These are phyloP conservation scores for Cordyceps militaris DNA, from an alignment of 2,329 filamentous ascomycete species.

Conservation along the genomic window DNA sequence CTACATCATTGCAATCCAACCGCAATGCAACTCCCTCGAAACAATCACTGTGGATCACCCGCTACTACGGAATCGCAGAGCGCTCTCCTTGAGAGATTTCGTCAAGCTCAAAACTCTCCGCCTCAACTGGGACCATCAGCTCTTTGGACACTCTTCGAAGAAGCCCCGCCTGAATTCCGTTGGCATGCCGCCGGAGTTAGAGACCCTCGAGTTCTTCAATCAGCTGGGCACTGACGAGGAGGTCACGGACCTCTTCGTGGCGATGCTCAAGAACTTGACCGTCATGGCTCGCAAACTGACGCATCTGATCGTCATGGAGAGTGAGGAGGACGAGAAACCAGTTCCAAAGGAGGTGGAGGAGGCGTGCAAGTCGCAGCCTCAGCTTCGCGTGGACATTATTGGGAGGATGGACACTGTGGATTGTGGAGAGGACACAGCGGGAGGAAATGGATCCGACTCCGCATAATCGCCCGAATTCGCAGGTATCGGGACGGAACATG, in stretches of 20 bases:
- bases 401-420: slow-evolving; percentile 19
- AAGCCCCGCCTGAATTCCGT: slow-evolving; percentile 40
- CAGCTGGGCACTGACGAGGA: slow-evolving; percentile 40
- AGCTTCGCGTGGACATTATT: slow-evolving; percentile 28
- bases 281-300: slow-evolving; percentile 31
- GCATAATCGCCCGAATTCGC: not conserved
- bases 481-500: not conserved
- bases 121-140: slow-evolving; percentile 41
- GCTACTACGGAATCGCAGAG: slow-evolving; percentile 30
- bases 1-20: slow-evolving; percentile 38
- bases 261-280: slow-evolving; percentile 31
- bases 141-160: slow-evolving; percentile 38
- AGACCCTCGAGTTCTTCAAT: slow-evolving; percentile 40
- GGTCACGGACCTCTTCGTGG: slow-evolving; percentile 37
- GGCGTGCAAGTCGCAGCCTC: slow-evolving; percentile 27
- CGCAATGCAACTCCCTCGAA: slow-evolving; percentile 35
- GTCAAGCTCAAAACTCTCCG: slow-evolving; percentile 32
- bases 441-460: not conserved
- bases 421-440: not conserved
- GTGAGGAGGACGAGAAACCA: slow-evolving; percentile 20
- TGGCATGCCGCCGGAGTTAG: slow-evolving; percentile 38
- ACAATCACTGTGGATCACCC: slow-evolving; percentile 39
- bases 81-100: slow-evolving; percentile 39
- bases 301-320: slow-evolving; percentile 31
- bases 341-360: slow-evolving; percentile 29